phyloP scores from a whole-genome alignment of 208 protist genomes.

The Acanthamoeba castellanii region DNA sequence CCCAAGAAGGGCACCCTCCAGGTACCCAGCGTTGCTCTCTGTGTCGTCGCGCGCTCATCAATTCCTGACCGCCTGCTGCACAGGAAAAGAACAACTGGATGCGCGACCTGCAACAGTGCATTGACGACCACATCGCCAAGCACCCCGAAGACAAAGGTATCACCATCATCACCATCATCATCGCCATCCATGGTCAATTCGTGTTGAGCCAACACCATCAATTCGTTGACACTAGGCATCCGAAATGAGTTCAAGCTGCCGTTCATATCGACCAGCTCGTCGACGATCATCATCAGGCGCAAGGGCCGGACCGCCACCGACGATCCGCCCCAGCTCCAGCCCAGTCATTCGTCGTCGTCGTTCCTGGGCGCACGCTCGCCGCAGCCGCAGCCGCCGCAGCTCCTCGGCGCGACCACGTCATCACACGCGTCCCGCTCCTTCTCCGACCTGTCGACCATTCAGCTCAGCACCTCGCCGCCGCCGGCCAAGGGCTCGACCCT shows the following conservation, averaged over 20 bases:
- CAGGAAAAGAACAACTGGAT: slow-evolving; percentile 25
- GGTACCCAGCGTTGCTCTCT: too few species aligned
- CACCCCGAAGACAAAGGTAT: slow-evolving; percentile 56
- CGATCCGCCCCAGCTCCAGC: background rate
- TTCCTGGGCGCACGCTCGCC: background rate
- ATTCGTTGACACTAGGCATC: background rate
- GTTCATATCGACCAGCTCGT: background rate
- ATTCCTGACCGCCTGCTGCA: background rate
- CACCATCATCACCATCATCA: too few species aligned
- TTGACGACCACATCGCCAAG: background rate
- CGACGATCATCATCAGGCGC: background rate
- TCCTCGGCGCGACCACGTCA: background rate
- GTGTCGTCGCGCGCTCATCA: background rate
- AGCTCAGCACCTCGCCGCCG: background rate
- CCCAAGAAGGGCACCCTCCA: slow-evolving; percentile 41
- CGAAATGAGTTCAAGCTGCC: background rate
- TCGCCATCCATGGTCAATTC: too few species aligned
- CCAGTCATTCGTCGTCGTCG: background rate
- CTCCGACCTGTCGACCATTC: background rate
- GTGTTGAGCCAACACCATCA: background rate
- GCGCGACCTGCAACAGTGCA: slow-evolving; percentile 35
- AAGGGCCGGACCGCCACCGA: background rate
- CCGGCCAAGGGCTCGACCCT: background rate
- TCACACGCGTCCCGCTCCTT: background rate
- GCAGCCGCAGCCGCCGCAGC: background rate